A percentile compares a stretch with the other conserved stretches of the same genome.
Conservation (phyloP, 2,329 filamentous ascomycete genomes). For the Cladosporium cucumerinum region DNA sequence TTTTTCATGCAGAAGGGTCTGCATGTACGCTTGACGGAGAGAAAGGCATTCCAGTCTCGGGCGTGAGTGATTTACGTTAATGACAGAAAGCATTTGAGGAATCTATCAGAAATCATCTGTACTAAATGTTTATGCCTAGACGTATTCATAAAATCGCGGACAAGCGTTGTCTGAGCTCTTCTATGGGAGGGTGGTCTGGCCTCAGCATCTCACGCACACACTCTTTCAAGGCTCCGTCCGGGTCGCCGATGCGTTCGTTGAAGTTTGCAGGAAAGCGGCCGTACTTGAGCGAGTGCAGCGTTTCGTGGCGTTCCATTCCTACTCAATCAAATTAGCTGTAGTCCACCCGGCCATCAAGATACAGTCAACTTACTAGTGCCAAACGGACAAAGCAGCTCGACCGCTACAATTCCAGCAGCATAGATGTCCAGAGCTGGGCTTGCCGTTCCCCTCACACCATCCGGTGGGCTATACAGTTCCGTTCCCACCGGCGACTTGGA, state of each 20-base stretch:
- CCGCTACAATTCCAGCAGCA: conserved; percentile 59
- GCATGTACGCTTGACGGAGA: conserved; percentile 23
- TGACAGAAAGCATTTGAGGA: neutral
- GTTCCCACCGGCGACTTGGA: conserved; percentile 51
- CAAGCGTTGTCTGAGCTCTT: conserved; percentile 6
- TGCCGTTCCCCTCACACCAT: conserved; percentile 33
- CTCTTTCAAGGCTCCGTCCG: neutral
- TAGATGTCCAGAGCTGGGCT: conserved; percentile 58
- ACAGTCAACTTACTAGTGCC: conserved; percentile 33
- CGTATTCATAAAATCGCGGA: conserved; percentile 1
- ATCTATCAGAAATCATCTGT: neutral
- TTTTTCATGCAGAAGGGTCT: conserved; percentile 35
- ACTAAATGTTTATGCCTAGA: neutral
- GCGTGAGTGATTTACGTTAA: neutral
- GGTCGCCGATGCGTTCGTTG: conserved; percentile 11
- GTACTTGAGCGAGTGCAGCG: conserved; percentile 33
- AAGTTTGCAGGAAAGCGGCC: conserved; percentile 48
- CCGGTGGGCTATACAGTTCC: conserved; percentile 58
- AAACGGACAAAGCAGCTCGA: conserved; percentile 59
- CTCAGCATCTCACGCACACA: conserved; percentile 14
- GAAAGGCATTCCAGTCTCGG: neutral
- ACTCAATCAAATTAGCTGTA: conserved; percentile 14
- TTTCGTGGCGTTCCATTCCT: conserved; percentile 39
- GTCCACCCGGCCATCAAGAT: neutral
- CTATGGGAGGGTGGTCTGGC: conserved; percentile 5